Base-by-base conservation (phyloP, 2,329 filamentous ascomycete genomes). In the Phaeosphaeriaceae sp. region DNA sequence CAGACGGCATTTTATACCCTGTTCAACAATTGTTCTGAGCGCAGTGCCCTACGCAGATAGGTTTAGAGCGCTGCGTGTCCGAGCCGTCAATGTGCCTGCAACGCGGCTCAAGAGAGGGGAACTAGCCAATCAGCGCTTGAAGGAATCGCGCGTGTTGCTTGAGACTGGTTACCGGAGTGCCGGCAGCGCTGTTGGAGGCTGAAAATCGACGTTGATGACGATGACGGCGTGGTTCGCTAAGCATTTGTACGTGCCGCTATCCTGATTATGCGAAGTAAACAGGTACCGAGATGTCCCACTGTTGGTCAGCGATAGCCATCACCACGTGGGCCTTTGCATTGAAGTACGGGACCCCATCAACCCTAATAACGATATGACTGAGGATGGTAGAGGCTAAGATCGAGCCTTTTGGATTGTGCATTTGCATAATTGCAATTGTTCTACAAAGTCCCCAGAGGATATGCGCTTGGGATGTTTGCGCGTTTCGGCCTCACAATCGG, bases 401-500 rank as follows among this genome's bases (percentile, higher is more conserved):
- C n/a, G n/a, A n/a, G n/a, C n/a, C 17, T 19, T 42, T n/a, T 7
- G 7, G 10, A n/a, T 6, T 42, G 40, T 42, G 13, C 17, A 42
- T 7, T 20, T 42, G 40, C 25, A 27, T 27, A 9, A 27, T 27
- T 27, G 25, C 25, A 27, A 9, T 9, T 27, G n/a, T 31, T 9
- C 41, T 60, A 74, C 53, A 80, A 62, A 48, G 76, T 74, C 2
- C 84, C 84, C 19, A 85, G 21, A 1, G 84, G 80, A 76, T 87
- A 87, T 22, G 59, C 79, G 3, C 54, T 58, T 2, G 79, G 74
- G 25, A 85, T 79, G 61, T 79, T 81, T 0, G 56, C 67, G 10
- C 36, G 72, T 61, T 84, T 67, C 1, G 83, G 83, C 54, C 36
- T 75, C 1, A 86, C 64, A 1, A 63, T 64, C 4, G 84, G 84